Conservation (phyloP, 768 basidiomycete genomes). For the Mycena polygramma region DNA sequence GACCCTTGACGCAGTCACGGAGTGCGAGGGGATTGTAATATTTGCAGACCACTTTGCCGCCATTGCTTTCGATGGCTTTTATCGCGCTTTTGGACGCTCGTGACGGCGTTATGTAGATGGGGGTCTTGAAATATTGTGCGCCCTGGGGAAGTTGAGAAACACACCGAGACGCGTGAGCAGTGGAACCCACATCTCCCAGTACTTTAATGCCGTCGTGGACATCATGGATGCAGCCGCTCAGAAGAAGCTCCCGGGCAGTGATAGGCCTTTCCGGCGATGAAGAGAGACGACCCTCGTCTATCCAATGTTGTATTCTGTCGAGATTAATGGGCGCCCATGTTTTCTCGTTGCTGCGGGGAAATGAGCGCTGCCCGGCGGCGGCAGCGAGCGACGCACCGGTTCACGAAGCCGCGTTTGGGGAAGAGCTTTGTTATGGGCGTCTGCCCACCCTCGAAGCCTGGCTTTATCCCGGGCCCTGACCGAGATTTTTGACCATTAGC, state of each 20-base stretch:
- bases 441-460: constrained; percentile 97
- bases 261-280: constrained; percentile 88
- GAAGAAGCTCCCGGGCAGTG: constrained; percentile 86
- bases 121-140: constrained; percentile 70
- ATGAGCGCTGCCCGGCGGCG: constrained; percentile 2
- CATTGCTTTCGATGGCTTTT: constrained; percentile 81
- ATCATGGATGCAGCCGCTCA: constrained; percentile 90
- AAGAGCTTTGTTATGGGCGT: constrained; percentile 92
- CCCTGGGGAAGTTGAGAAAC: constrained; percentile 61
- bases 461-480: constrained; percentile 85
- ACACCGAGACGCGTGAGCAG: not conserved
- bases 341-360: constrained; percentile 70
- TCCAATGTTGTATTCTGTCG: constrained; percentile 91
- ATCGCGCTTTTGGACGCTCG: constrained; percentile 91
- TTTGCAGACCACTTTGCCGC: constrained; percentile 89
- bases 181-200: constrained; percentile 77
- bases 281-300: constrained; percentile 84
- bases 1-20: constrained; percentile 80
- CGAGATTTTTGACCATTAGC: constrained; percentile 97
- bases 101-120: constrained; percentile 86
- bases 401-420: constrained; percentile 95
- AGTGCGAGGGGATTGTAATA: constrained; percentile 92
- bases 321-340: constrained; percentile 88
- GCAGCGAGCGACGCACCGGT: constrained; percentile 71
- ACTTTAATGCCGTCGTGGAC: constrained; percentile 94